Conservation (phyloP, 345 rosid genomes). For the Bruguiera gymnorhiza region DNA sequence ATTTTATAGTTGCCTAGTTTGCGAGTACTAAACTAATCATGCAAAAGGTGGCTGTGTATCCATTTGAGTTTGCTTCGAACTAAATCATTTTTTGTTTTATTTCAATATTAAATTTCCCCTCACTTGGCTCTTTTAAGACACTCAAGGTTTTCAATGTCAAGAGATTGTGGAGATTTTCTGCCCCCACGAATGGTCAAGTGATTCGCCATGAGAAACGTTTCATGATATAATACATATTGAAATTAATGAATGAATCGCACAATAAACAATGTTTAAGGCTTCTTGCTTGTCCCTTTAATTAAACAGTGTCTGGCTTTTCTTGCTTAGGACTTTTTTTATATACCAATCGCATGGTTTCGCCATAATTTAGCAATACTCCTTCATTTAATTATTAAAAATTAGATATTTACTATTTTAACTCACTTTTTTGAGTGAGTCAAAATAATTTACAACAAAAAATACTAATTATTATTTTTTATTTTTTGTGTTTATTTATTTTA, state of each 20-base stretch:
- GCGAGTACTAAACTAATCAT: neutral
- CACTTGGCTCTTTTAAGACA: constrained; percentile 25
- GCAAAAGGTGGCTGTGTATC: constrained; percentile 3
- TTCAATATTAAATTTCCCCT: constrained; percentile 18
- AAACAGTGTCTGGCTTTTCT: neutral
- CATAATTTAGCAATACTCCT: too few relatives aligned
- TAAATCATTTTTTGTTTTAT: constrained; percentile 5
- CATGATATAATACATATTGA: constrained; percentile 3
- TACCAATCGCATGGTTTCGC: neutral
- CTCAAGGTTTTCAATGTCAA: neutral
- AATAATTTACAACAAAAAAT: too few relatives aligned
- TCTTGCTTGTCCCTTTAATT: constrained; percentile 15
- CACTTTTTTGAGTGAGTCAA: too few relatives aligned
- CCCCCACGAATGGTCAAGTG: constrained; percentile 20
- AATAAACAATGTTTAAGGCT: constrained; percentile 31
- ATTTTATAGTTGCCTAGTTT: neutral
- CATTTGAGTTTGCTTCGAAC: constrained; percentile 1
- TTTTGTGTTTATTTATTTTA: too few relatives aligned
- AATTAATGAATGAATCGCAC: constrained; percentile 19
- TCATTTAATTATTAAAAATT: too few relatives aligned
- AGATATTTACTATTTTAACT: too few relatives aligned
- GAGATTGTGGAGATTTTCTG: constrained; percentile 23
- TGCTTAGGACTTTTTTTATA: neutral
- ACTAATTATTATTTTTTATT: too few relatives aligned
- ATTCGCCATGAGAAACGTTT: constrained; percentile 9